phyloP scores from a whole-genome alignment of 345 rosid genomes.

The Eucalyptus lansdowneana region DNA sequence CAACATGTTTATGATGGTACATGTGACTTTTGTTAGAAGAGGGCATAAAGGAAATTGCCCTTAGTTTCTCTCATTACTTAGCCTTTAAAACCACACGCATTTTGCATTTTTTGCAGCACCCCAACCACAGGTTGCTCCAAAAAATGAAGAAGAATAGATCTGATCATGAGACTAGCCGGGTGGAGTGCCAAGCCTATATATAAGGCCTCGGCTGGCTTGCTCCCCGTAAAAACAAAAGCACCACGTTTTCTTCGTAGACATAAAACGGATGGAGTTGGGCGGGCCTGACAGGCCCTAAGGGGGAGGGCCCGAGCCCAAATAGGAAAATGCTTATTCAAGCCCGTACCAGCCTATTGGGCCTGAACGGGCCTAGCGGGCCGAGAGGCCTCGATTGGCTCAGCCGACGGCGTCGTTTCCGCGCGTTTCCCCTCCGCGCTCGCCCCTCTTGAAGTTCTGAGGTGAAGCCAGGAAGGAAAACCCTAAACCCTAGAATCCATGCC shows the following conservation, averaged over 20 bases:
- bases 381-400: background rate
- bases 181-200: background rate
- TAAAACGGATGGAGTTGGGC: background rate
- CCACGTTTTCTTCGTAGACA: background rate
- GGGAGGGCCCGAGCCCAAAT: background rate
- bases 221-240: background rate
- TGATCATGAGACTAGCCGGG: rapidly evolving
- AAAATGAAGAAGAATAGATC: background rate
- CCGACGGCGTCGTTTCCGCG: background rate
- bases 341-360: background rate
- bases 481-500: background rate
- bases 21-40: background rate
- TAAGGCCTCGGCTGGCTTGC: background rate
- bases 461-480: background rate
- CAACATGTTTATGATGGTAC: background rate
- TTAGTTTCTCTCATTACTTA: background rate
- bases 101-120: background rate
- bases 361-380: background rate
- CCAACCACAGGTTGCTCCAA: rapidly evolving
- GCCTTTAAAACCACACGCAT: rapidly evolving
- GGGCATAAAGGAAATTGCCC: rapidly evolving
- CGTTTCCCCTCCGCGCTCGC: background rate
- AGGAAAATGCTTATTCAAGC: background rate
- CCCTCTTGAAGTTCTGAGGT: background rate
- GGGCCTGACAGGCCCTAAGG: background rate